Percentiles rank a stretch among this genome's conserved stretches.
phyloP scores from a whole-genome alignment of 2,329 filamentous ascomycete genomes.

The Periconia digitata region DNA sequence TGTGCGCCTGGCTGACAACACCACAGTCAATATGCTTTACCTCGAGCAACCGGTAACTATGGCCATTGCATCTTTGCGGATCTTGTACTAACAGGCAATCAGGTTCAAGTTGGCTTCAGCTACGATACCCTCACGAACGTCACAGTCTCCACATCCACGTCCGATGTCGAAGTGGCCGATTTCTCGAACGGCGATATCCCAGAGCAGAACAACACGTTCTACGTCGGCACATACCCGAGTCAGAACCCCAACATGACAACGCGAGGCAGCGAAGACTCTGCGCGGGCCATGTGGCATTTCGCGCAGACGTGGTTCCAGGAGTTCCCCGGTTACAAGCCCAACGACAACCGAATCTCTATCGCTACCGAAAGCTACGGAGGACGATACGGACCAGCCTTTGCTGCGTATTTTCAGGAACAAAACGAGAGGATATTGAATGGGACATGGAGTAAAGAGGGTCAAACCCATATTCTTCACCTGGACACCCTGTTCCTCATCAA shows the following conservation, averaged over 20 bases:
- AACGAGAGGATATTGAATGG: constrained; percentile 55
- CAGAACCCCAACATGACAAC: constrained; percentile 48
- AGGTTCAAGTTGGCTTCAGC: constrained; percentile 58
- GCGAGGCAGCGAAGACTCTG: constrained; percentile 55
- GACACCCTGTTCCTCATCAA: constrained; percentile 61
- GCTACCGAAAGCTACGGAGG: constrained; percentile 57
- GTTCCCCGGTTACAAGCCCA: constrained; percentile 64
- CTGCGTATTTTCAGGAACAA: constrained; percentile 58
- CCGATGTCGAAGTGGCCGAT: constrained; percentile 25
- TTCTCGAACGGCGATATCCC: constrained; percentile 37
- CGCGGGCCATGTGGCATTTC: constrained; percentile 60
- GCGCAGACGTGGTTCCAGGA: constrained; percentile 63
- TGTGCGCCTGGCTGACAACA: constrained; percentile 1
- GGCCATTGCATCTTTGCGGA: too few species aligned
- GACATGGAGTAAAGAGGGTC: constrained; percentile 35
- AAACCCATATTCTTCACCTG: constrained; percentile 43
- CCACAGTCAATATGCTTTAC: constrained; percentile 55
- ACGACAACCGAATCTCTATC: constrained; percentile 58
- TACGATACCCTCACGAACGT: constrained; percentile 48
- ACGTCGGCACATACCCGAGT: constrained; percentile 56
- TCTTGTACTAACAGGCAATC: too few species aligned
- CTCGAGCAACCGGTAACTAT: constrained; percentile 68
- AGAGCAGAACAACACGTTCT: constrained; percentile 55
- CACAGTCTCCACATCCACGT: constrained; percentile 33
- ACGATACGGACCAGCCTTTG: constrained; percentile 60